Conservation (phyloP, 2,329 filamentous ascomycete genomes). For the Ophiocordyceps sinensis region DNA sequence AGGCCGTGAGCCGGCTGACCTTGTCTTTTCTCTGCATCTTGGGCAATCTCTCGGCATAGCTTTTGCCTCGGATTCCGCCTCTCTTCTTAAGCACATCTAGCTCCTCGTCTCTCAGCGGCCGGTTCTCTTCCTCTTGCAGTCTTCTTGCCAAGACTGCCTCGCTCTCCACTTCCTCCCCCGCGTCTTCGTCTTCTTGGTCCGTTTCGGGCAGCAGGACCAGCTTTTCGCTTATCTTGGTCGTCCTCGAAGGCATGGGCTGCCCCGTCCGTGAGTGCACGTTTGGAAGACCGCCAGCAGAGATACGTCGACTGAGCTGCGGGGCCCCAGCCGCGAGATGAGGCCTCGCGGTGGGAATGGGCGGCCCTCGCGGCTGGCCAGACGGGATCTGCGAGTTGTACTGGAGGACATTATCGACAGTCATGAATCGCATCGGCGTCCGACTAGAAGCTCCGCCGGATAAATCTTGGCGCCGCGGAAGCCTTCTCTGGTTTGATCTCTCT, state of each 20-base stretch:
- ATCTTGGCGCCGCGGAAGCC: slow-evolving; percentile 18
- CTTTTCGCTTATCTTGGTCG: slow-evolving; percentile 91
- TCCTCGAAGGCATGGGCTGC: slow-evolving; percentile 62
- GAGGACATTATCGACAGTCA: slow-evolving; percentile 87
- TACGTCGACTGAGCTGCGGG: slow-evolving; percentile 10
- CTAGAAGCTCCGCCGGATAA: slow-evolving; percentile 14
- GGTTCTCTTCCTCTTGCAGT: slow-evolving; percentile 42
- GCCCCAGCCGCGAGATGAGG: slow-evolving; percentile 7
- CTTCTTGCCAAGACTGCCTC: slow-evolving; percentile 20
- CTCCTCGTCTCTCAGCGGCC: slow-evolving; percentile 54
- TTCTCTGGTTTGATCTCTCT: slow-evolving; percentile 18
- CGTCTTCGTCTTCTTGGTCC: slow-evolving; percentile 37
- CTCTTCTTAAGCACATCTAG: slow-evolving; percentile 46
- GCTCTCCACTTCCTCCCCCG: slow-evolving; percentile 43
- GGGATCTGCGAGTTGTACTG: slow-evolving; percentile 91
- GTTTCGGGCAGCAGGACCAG: slow-evolving; percentile 88
- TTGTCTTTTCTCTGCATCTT: slow-evolving; percentile 81
- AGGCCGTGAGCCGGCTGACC: slow-evolving; percentile 80
- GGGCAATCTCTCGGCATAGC: slow-evolving; percentile 82
- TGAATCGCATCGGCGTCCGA: slow-evolving; percentile 50
- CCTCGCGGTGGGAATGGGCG: slow-evolving; percentile 35
- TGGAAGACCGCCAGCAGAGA: slow-evolving; percentile 23
- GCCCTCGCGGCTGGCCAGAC: slow-evolving; percentile 74
- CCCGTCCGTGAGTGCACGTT: slow-evolving; percentile 28
- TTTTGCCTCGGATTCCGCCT: slow-evolving; percentile 59